phyloP scores from a whole-genome alignment of 1,139 yeast genomes.

The Blastobotrys aristatus region DNA sequence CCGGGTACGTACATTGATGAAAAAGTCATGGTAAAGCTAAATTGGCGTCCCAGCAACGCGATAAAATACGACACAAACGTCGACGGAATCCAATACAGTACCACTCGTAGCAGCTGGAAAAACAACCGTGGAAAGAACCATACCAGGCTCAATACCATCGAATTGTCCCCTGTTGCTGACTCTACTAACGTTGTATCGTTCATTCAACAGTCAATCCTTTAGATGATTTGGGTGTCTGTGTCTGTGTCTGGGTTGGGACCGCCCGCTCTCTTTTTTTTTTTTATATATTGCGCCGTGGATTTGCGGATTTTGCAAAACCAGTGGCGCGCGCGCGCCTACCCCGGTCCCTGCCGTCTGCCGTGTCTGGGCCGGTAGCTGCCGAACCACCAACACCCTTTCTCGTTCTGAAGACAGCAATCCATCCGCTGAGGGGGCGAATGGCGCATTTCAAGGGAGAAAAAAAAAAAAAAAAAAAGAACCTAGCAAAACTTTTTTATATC shows the following conservation, averaged over 20 bases:
- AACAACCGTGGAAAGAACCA: constrained; percentile 17
- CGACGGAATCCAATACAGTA: constrained; percentile 19
- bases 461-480: no score
- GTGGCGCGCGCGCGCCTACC: no score
- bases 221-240: no score
- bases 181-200: neutral
- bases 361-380: neutral
- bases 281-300: neutral
- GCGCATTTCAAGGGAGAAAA: no score
- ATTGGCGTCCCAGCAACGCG: constrained; percentile 22
- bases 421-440: no score
- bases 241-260: neutral
- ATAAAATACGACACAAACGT: constrained; percentile 17
- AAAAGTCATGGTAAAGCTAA: constrained; percentile 28
- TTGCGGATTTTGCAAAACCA: no score
- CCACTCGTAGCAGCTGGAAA: constrained; percentile 12
- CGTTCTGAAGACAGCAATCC: no score
- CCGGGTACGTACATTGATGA: constrained; percentile 27
- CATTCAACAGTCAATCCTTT: no score
- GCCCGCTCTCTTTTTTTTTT: no score
- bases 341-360: no score
- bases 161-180: neutral
- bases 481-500: no score
- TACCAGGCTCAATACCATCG: constrained; percentile 8
- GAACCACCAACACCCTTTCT: no score